Conservation (phyloP, 805 yeast species). For the Nematodospora valgi region DNA sequence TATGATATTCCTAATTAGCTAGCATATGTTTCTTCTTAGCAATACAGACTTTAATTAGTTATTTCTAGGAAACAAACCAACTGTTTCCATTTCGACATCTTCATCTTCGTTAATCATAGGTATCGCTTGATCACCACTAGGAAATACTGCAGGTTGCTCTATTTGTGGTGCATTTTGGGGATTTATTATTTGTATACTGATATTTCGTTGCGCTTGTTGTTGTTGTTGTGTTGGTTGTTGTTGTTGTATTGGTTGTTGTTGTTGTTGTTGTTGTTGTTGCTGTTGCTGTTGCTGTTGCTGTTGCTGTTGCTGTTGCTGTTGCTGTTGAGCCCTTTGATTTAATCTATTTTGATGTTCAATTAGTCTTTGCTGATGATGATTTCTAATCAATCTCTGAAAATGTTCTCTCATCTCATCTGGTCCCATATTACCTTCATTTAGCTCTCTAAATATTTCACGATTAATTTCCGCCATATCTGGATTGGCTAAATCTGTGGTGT, state of each 20-base stretch:
- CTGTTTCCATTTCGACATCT: slow-evolving; percentile 31
- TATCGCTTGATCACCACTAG: slow-evolving; percentile 19
- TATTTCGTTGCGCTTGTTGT: slow-evolving; percentile 4
- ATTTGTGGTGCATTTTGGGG: slow-evolving; percentile 40
- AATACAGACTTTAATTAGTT: not conserved
- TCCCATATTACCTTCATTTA: slow-evolving; percentile 26
- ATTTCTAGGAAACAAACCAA: slow-evolving; percentile 22
- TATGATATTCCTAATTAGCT: no score
- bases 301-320: slow-evolving; percentile 15
- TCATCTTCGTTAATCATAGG: slow-evolving; percentile 22
- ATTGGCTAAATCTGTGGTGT: slow-evolving; percentile 6
- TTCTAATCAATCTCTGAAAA: slow-evolving; percentile 25
- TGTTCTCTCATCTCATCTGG: slow-evolving; percentile 34
- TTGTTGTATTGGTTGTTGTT: not conserved
- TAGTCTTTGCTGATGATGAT: slow-evolving; percentile 24
- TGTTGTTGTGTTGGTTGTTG: slow-evolving; percentile 7
- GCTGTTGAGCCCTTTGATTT: not conserved
- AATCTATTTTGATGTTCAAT: slow-evolving; percentile 8
- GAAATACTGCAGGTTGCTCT: slow-evolving; percentile 39
- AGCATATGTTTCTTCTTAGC: no score
- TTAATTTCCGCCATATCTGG: slow-evolving; percentile 25
- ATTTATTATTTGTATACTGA: slow-evolving; percentile 9
- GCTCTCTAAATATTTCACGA: slow-evolving; percentile 28
- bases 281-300: slow-evolving; percentile 17
- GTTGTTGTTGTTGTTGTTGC: slow-evolving; percentile 7